Evolutionary conservation across 106 monocot genomes (phyloP).

Genomic region (Platanthera guangdongensis): DNA sequence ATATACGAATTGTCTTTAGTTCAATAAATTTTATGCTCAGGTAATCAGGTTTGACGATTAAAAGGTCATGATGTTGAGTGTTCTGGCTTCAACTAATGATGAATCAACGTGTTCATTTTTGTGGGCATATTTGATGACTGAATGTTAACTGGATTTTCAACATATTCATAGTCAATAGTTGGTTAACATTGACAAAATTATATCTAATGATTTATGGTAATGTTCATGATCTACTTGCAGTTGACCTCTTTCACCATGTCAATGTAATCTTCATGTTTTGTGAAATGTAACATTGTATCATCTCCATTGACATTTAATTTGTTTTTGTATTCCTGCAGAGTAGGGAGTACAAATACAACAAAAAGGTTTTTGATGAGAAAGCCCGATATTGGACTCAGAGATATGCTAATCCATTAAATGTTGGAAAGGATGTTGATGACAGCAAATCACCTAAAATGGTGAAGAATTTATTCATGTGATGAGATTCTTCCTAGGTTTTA

Average conservation of each 20-base stretch:
- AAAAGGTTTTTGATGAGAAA: slow-evolving; percentile 67
- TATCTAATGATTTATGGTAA: not conserved
- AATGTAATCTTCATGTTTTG: too few species aligned
- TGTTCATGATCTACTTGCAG: not conserved
- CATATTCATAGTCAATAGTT: not conserved
- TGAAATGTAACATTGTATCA: too few species aligned
- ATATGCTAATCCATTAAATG: slow-evolving; percentile 48
- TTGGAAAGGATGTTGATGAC: slow-evolving; percentile 6
- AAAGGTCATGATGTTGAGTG: too few species aligned
- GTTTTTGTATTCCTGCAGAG: slow-evolving; percentile 42
- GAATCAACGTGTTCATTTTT: not conserved
- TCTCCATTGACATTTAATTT: not conserved
- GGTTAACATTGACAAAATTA: not conserved
- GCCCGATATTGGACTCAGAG: slow-evolving; percentile 75
- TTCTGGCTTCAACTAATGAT: not conserved
- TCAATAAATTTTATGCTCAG: too few species aligned
- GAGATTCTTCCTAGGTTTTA: not conserved
- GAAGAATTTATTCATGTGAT: not conserved
- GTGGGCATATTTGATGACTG: not conserved
- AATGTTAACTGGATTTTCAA: not conserved
- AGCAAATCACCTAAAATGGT: slow-evolving; percentile 11
- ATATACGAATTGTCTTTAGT: too few species aligned
- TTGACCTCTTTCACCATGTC: too few species aligned
- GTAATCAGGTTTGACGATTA: too few species aligned
- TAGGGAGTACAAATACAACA: slow-evolving; percentile 86